phyloP scores from a whole-genome alignment of 495 filamentous ascomycete species.

The Penicillium waksmanii region DNA sequence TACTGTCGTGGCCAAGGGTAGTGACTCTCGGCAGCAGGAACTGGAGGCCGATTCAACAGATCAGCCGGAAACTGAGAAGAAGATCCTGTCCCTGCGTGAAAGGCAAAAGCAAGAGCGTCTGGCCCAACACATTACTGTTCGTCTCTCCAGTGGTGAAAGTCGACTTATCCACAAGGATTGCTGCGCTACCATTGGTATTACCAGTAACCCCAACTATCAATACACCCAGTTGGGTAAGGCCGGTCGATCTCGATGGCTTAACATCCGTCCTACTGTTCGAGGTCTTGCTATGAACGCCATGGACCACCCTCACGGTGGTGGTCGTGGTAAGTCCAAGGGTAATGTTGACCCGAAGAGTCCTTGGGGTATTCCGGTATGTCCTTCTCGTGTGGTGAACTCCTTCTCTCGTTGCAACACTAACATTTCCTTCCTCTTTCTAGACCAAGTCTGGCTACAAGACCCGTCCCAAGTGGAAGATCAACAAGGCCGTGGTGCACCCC shows the following conservation, averaged over 20 bases:
- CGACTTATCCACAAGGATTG: slow-evolving; percentile 86
- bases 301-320: slow-evolving; percentile 98
- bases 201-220: slow-evolving; percentile 90
- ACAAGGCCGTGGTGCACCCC: slow-evolving; percentile 78
- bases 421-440: slow-evolving; percentile 42
- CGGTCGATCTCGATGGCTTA: slow-evolving; percentile 87
- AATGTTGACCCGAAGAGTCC: slow-evolving; percentile 91
- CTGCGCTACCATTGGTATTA: slow-evolving; percentile 89
- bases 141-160: slow-evolving; percentile 89
- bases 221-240: slow-evolving; percentile 93
- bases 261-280: slow-evolving; percentile 90
- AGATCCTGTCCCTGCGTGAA: slow-evolving; percentile 42
- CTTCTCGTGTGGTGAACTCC: slow-evolving; percentile 6
- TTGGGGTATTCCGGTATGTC: slow-evolving; percentile 91
- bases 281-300: slow-evolving; percentile 97
- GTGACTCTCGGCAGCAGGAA: slow-evolving; percentile 52
- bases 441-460: slow-evolving; percentile 98
- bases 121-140: slow-evolving; percentile 72
- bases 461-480: slow-evolving; percentile 73
- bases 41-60: slow-evolving; percentile 23
- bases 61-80: slow-evolving; percentile 29
- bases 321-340: slow-evolving; percentile 98
- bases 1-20: slow-evolving; percentile 82
- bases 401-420: slow-evolving; percentile 19
- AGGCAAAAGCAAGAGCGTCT: slow-evolving; percentile 56